Evolutionary conservation across 2,329 filamentous ascomycete species (phyloP), one percentile per base, ranked within the genome.

Genomic region (Albophoma yamanashiensis): DNA sequence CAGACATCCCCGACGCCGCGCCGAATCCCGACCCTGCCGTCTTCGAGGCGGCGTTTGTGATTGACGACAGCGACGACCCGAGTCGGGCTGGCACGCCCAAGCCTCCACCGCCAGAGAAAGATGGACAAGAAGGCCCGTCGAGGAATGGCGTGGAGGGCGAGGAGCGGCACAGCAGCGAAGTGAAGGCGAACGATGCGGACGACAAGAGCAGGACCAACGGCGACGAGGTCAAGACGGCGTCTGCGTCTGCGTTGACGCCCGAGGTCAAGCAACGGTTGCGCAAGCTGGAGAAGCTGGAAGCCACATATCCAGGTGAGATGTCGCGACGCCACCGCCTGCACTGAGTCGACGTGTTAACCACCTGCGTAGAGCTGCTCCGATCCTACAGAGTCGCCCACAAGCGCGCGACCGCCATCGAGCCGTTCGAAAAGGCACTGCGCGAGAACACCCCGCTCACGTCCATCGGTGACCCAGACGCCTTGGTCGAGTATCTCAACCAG

Each of bases 331-430:
- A 17, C 47, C 17, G 7, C 7, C 22, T 27, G 5, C 57, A 50
- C 3, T 20, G 56, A 52, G 38, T 25, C 39, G 42, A 60, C 63
- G 57, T 65, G 53, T 55, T 39, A 55, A 25, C 20, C 43, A 14
- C 22, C 8, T 40, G 15, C 56, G 57, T 59, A 91, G 93, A 97
- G 69, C 80, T 99, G 0, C 79, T 97, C 57, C 88, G 91, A 60
- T 96, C 93, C 11, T 99, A 99, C 74, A 86, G 92, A 63, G 87
- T 92, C 64, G 94, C 94, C 22, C 93, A 99, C 76, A 85, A 89
- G 60, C 87, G 92, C 58, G 91, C 92, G 50, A 85, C 89, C 15
- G 85, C 89, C 3, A 95, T 97, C 68, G 94, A 97, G 69, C 89
- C 91, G 0, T 99, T 99, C 71, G 94, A 99, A 75, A 88, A 90